These are phyloP conservation scores for Fragilaria crotonensis DNA, from an alignment of 108 stramenopile species.

Conservation along the genomic window DNA sequence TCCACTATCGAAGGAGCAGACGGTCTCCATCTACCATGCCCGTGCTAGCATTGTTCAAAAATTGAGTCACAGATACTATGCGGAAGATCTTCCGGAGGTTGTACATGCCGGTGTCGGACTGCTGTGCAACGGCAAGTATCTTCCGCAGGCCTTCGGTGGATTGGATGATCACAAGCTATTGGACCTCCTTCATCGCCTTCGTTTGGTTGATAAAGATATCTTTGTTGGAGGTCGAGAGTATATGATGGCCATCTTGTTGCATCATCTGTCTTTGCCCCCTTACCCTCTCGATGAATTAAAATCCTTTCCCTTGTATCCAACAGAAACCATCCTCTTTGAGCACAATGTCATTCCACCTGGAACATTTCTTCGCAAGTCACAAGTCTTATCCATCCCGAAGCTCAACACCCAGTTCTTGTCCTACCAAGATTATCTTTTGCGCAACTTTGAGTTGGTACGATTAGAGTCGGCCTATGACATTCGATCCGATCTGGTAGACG, in stretches of 20 bases:
- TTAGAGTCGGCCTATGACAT: conserved; percentile 93
- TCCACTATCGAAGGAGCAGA: conserved; percentile 24
- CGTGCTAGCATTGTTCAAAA: conserved; percentile 65
- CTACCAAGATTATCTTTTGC: conserved; percentile 81
- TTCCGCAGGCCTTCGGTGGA: conserved; percentile 30
- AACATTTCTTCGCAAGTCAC: conserved; percentile 12
- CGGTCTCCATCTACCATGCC: conserved; percentile 29
- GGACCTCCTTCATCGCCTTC: conserved; percentile 64
- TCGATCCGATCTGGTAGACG: conserved; percentile 84
- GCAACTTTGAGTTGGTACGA: conserved; percentile 86
- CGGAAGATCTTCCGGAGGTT: conserved; percentile 43
- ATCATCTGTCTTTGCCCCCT: conserved; percentile 60
- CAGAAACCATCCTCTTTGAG: conserved; percentile 89
- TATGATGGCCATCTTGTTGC: conserved; percentile 43
- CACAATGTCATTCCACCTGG: conserved; percentile 58
- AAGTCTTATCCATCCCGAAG: conserved; percentile 84
- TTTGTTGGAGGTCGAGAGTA: conserved; percentile 27
- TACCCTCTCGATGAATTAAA: conserved; percentile 51
- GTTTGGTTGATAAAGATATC: conserved; percentile 53
- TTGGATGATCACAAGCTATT: conserved; percentile 49
- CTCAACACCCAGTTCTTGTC: conserved; percentile 87
- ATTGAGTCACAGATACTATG: conserved; percentile 62
- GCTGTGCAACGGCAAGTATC: conserved; percentile 25
- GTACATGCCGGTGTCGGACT: conserved; percentile 65
- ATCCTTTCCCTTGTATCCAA: conserved; percentile 82